Conservation (phyloP, 768 basidiomycete species). For the Kwoniella dendrophila region DNA sequence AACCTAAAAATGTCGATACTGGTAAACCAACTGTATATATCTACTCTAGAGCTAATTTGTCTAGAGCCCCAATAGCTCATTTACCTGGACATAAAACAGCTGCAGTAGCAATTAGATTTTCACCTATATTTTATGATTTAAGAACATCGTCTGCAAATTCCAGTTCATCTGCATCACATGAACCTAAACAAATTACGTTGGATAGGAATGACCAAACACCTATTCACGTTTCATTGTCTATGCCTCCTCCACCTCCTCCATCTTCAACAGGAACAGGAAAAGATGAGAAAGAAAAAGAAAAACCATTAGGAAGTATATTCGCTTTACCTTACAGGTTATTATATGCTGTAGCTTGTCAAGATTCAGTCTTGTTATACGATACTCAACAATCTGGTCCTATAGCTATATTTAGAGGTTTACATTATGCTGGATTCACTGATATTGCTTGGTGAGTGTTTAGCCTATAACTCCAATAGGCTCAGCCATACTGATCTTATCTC, state of each 20-base stretch:
- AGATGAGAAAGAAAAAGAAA: slow-evolving; percentile 32
- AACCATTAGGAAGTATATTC: slow-evolving; percentile 67
- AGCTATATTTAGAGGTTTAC: slow-evolving; percentile 86
- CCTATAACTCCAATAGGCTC: neutral
- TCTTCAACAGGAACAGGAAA: slow-evolving; percentile 60
- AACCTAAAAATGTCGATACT: slow-evolving; percentile 43
- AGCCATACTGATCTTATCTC: neutral
- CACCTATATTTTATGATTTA: slow-evolving; percentile 89
- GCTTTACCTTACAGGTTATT: slow-evolving; percentile 90
- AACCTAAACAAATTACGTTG: slow-evolving; percentile 66
- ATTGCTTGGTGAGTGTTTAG: slow-evolving; percentile 75
- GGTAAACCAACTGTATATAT: slow-evolving; percentile 78
- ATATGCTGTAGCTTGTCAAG: slow-evolving; percentile 94
- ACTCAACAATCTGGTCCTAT: slow-evolving; percentile 93
- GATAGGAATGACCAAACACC: slow-evolving; percentile 56
- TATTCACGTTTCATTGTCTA: slow-evolving; percentile 56
- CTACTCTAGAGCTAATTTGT: slow-evolving; percentile 92
- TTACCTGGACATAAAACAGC: slow-evolving; percentile 95
- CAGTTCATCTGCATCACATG: slow-evolving; percentile 51
- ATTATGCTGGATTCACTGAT: slow-evolving; percentile 98
- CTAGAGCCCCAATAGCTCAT: slow-evolving; percentile 87
- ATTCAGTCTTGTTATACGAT: slow-evolving; percentile 91
- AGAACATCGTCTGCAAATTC: slow-evolving; percentile 65
- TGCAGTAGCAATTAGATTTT: slow-evolving; percentile 89
- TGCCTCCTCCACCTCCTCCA: slow-evolving; percentile 67